Evolutionary conservation across 2,329 filamentous ascomycete species (phyloP), one percentile per base, ranked within the genome.

Genomic region (Epichloe sp.): DNA sequence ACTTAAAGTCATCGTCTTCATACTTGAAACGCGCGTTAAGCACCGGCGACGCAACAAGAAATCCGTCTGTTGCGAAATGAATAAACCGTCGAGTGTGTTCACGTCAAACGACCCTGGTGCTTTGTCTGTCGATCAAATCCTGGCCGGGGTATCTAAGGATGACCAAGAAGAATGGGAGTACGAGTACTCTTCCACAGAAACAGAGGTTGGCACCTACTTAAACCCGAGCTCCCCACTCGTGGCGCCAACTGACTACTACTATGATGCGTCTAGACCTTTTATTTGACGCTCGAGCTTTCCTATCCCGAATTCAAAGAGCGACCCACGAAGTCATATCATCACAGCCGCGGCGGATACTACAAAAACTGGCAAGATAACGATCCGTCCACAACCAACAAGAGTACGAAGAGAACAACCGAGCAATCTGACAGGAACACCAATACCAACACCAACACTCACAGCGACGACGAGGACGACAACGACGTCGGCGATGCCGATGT

Each of bases 111-210:
- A 56, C 42, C 56, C 64, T 3, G 64, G 59, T 10, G 59, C 60
- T 8, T 48, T 67, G 43, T 46, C 52, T 7, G 46, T 67, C 31
- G 60, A 67, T 35, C 59, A 63, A 44, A 48, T 60, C 14, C 35
- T 63, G 31, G 48, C 56, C n/a, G 57, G 63, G 38, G 51, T 62
- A 15, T 52, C 56, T 23, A 54, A 54, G 10, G 68, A 71, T 31
- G 74, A 72, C 5, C 70, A 80, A 53, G 77, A 83, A 47, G 79
- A 82, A 48, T 84, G 79, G 78, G 80, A 84, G 59, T 83, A 83
- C 56, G 80, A 84, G 57, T 84, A 84, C 59, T 83, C 80, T 0
- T 65, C 69, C 3, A 81, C 78, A 0, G 79, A 84, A 59, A 81
- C 73, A 14, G 80, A 84, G 70, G 80, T 78, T 19, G 15, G 45